These are phyloP conservation scores for Solanum sejunctum DNA, from an alignment of 257 asterid species.

Conservation along the genomic window DNA sequence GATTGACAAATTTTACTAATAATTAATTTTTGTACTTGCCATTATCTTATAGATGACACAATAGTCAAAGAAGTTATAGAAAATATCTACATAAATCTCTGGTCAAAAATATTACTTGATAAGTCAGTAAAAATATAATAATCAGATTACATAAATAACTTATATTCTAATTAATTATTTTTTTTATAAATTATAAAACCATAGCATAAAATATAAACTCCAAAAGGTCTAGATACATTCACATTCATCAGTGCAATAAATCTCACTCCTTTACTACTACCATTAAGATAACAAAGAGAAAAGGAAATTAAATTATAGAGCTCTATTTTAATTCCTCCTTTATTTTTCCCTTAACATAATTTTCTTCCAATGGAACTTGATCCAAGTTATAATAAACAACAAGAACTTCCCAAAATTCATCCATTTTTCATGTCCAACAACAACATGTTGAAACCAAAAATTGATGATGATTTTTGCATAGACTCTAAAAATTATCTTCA, in stretches of 20 bases:
- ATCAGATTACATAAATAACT: not conserved
- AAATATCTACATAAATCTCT: not conserved
- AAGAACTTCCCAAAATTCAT: not conserved
- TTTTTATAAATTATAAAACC: not conserved
- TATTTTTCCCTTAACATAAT: not conserved
- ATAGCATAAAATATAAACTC: not conserved
- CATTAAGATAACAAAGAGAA: conserved; percentile 4
- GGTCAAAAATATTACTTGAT: not conserved
- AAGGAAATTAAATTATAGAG: not conserved
- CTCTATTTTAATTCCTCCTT: not conserved
- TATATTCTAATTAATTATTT: not conserved
- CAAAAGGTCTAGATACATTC: conserved; percentile 1
- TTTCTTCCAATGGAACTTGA: conserved; percentile 10
- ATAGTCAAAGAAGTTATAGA: not conserved
- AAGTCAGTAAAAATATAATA: not conserved
- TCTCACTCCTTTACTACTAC: conserved; percentile 4
- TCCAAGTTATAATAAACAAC: not conserved
- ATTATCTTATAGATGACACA: not conserved
- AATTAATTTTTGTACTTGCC: not conserved
- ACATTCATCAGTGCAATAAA: conserved; percentile 7
- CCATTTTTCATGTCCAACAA: conserved; percentile 6
- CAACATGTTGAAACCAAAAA: conserved; percentile 26
- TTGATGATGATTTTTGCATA: conserved; percentile 22
- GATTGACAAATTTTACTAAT: not conserved
- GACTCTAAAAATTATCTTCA: conserved; percentile 35